Conservation (phyloP, 306 rosid genomes). For the Prunus kanzakura region DNA sequence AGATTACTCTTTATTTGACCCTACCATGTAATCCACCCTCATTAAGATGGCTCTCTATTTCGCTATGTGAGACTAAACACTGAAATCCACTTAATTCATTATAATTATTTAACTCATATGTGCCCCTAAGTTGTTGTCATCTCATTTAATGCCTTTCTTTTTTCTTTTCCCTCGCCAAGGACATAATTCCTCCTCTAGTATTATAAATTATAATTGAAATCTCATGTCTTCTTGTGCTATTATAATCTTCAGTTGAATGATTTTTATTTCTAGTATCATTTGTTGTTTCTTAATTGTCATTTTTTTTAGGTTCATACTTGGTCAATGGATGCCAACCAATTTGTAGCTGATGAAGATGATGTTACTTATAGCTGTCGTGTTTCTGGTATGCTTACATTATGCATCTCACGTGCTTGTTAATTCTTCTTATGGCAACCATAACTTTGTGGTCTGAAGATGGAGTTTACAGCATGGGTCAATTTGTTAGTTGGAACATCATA, state of each 20-base stretch:
- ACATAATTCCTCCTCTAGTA: not conserved
- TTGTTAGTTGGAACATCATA: not conserved
- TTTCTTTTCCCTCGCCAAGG: not conserved
- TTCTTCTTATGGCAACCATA: not conserved
- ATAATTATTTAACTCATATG: not conserved
- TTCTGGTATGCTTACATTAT: constrained; percentile 58
- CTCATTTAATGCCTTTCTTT: too few relatives aligned
- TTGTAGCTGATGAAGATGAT: constrained; percentile 90
- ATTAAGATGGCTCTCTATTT: not conserved
- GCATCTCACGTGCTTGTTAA: constrained; percentile 9
- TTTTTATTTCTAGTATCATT: not conserved
- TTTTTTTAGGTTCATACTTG: constrained; percentile 62
- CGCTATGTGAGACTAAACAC: not conserved
- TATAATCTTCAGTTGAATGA: not conserved
- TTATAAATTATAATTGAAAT: not conserved
- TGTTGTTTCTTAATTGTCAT: constrained; percentile 10
- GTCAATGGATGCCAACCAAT: constrained; percentile 80
- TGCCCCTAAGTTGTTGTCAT: not conserved
- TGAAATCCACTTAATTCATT: not conserved
- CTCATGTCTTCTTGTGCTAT: not conserved
- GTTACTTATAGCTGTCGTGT: constrained; percentile 75
- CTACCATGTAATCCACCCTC: not conserved
- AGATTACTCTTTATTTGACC: not conserved
- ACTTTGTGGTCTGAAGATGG: not conserved
- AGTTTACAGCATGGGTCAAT: not conserved